Conservation (phyloP, 208 protist genomes). For the Entamoeba moshkovskii region DNA sequence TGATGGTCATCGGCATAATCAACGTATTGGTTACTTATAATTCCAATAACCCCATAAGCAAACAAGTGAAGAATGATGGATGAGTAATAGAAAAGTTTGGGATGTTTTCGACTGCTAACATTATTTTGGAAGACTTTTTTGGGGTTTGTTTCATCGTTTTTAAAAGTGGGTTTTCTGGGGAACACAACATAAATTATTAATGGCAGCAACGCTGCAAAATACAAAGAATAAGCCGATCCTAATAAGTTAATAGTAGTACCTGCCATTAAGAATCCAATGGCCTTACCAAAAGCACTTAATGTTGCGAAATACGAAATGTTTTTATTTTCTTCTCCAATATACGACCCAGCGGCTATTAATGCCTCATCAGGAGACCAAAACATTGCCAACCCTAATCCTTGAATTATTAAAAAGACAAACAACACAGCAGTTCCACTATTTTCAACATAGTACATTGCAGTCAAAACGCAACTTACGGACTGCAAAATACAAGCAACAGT, state of each 20-base stretch:
- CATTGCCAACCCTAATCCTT: not conserved
- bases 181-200: not conserved
- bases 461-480: not conserved
- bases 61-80: not conserved
- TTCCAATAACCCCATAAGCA: not conserved
- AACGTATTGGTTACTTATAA: not conserved
- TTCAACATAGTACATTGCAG: not conserved
- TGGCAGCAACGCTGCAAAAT: not conserved
- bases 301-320: not conserved
- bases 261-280: not conserved
- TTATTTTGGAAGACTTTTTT: not conserved
- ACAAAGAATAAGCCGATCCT: not conserved
- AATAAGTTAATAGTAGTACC: not conserved
- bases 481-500: not conserved
- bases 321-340: not conserved
- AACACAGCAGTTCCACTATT: not conserved
- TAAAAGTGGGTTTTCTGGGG: not conserved
- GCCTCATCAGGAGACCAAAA: not conserved
- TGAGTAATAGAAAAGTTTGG: not conserved
- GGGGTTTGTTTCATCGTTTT: not conserved
- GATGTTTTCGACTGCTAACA: not conserved
- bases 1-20: not conserved
- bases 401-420: not conserved
- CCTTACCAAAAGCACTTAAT: not conserved
- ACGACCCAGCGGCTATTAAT: not conserved